A percentile compares a stretch with the other conserved stretches of the same genome.
Evolutionary conservation across 805 yeast genomes (phyloP).

Genomic region (Barnettozyma vustinii): DNA sequence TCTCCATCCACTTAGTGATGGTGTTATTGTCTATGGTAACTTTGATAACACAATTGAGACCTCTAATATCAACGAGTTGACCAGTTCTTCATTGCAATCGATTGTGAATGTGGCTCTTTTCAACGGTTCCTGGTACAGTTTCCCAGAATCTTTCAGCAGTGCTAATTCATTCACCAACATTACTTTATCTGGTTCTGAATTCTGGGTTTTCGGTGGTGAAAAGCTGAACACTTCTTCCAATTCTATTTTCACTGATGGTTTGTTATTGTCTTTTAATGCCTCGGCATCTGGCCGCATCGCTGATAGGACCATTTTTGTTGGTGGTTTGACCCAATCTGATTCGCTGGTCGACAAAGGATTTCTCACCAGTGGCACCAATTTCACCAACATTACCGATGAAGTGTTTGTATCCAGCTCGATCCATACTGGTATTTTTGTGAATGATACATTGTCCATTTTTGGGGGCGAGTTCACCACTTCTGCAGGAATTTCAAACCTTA

Average conservation of each 20-base stretch:
- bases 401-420: constrained; percentile 19
- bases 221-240: constrained; percentile 39
- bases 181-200: constrained; percentile 35
- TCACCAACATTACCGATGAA: constrained; percentile 19
- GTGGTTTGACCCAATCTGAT: constrained; percentile 19
- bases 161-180: constrained; percentile 11
- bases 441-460: constrained; percentile 44
- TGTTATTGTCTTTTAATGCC: constrained; percentile 28
- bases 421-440: constrained; percentile 36
- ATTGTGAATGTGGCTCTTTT: constrained; percentile 34
- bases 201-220: constrained; percentile 34
- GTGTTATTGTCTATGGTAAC: constrained; percentile 42
- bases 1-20: constrained; percentile 27
- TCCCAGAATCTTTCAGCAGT: constrained; percentile 30
- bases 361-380: constrained; percentile 6
- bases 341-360: constrained; percentile 18
- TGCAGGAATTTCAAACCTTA: constrained; percentile 18
- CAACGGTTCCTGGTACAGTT: constrained; percentile 37
- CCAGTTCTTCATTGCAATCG: constrained; percentile 24
- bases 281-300: constrained; percentile 19
- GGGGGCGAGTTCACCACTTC: constrained; percentile 51
- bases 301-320: constrained; percentile 21
- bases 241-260: constrained; percentile 30
- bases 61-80: constrained; percentile 27
- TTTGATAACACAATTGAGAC: constrained; percentile 34